Base-by-base conservation (phyloP, 257 asterid genomes). In the Phtheirospermum japonicum region DNA sequence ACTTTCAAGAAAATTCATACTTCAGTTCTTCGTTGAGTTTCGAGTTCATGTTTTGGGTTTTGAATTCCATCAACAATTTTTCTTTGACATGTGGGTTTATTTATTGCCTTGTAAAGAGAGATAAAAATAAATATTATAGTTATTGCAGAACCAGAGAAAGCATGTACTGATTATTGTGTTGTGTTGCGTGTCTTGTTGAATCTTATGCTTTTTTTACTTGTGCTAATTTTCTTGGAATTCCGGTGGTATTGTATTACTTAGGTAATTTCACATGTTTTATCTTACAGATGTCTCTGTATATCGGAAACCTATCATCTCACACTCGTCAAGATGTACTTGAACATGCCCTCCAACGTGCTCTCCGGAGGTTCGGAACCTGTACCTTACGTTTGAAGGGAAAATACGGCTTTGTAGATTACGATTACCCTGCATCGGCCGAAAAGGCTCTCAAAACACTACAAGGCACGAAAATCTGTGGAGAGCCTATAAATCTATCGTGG, bases 261-360 rank as follows among this genome's bases (percentile, higher is more conserved):
- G 62, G 16, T 43, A 55, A 39, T 8, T 30, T 50, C 46, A 61
- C 18, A 26, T 60, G 31, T 75, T 30, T 39, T 18, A 60, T 28
- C 33, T 68, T 69, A 10, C 71, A 78, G 95, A 82, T 84, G 95
- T 80, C 89, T 32, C 69, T 84, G 80, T 81, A 82, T 70, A 82
- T 80, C n/a, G 89, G 88, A 30, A 84, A 84, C 57, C 64, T 87
- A 20, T 73, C 92, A 42, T 39, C 92, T 68, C 73, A 48, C 43
- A 56, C 59, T 20, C 71, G 66, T 53, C 72, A 49, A 23, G 81
- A 80, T 54, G 93, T 80, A 16, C 80, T 82, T 39, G 82, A 76
- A 64, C 78, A 34, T 56, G 79, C 73, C 69, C 84, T 86, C 67
- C 75, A 76, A 64, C 78, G 39, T 56, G 79, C 73, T 71, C 84